Percentiles rank a stretch among this genome's conserved stretches.
Evolutionary conservation across 495 filamentous ascomycete genomes (phyloP).

Genomic region (Eremomyces bilateralis): DNA sequence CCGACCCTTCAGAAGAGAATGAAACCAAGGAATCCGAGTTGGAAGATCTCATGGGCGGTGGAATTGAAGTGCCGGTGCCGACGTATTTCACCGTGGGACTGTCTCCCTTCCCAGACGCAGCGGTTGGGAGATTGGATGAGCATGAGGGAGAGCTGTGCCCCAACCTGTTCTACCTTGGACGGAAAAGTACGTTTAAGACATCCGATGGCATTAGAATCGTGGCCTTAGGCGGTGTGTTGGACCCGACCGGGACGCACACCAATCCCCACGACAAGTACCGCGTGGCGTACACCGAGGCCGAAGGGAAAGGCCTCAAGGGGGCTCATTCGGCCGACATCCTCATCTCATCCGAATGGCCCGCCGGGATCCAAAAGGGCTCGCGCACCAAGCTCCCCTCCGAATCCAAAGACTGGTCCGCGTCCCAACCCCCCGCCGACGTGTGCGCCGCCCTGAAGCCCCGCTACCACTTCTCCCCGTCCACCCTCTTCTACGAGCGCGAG

Average conservation of each 20-base stretch:
- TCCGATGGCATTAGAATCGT: conserved; percentile 74
- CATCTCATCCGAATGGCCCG: conserved; percentile 70
- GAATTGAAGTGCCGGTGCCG: conserved; percentile 49
- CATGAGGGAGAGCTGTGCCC: conserved; percentile 59
- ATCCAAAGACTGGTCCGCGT: conserved; percentile 21
- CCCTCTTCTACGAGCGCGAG: conserved; percentile 69
- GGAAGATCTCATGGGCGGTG: conserved; percentile 41
- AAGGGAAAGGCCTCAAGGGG: conserved; percentile 50
- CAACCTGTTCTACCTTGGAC: conserved; percentile 75
- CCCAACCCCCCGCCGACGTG: conserved; percentile 46
- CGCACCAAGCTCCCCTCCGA: conserved; percentile 28
- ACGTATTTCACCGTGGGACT: conserved; percentile 73
- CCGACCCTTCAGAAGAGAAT: conserved; percentile 6
- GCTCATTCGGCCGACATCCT: conserved; percentile 65
- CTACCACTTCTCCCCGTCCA: conserved; percentile 64
- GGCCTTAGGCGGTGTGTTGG: conserved; percentile 48
- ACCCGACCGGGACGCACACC: conserved; percentile 27
- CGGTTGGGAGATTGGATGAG: conserved; percentile 45
- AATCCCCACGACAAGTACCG: conserved; percentile 38
- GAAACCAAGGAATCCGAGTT: conserved; percentile 35
- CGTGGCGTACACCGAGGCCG: conserved; percentile 51
- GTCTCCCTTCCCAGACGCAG: conserved; percentile 36
- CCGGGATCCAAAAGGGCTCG: conserved; percentile 38
- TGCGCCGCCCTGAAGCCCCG: conserved; percentile 55
- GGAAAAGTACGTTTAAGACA: conserved; percentile 66